Evolutionary conservation across 2,329 filamentous ascomycete species (phyloP).

Genomic region (Aspergillus cejpii): DNA sequence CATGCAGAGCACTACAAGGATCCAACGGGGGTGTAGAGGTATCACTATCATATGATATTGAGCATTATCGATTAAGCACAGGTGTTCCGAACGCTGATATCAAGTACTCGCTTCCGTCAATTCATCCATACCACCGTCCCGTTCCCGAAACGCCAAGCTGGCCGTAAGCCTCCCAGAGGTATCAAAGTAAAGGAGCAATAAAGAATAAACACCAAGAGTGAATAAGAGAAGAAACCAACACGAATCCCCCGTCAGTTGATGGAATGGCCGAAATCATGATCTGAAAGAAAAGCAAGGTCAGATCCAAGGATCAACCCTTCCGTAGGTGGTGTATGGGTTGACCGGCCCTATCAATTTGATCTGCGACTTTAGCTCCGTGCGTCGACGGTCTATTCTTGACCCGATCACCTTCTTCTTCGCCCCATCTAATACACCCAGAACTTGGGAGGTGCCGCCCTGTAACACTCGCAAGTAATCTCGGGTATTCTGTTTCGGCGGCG

Average conservation of each 20-base stretch:
- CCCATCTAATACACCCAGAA: constrained; percentile 26
- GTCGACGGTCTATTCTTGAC: constrained; percentile 31
- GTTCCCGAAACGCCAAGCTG: background rate
- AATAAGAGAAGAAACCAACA: background rate
- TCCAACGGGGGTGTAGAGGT: too few relatives aligned
- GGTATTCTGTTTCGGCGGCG: constrained; percentile 19
- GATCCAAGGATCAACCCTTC: constrained; percentile 26
- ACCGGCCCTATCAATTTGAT: constrained; percentile 38
- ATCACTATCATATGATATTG: too few relatives aligned
- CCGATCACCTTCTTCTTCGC: constrained; percentile 32
- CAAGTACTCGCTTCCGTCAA: background rate
- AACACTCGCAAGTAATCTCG: constrained; percentile 22
- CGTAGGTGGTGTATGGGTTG: constrained; percentile 25
- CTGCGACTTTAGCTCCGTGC: constrained; percentile 36
- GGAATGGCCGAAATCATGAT: too few relatives aligned
- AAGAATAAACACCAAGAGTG: background rate
- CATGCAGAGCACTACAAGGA: too few relatives aligned
- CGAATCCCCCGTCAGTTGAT: too few relatives aligned
- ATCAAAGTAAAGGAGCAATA: background rate
- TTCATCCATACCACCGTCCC: background rate
- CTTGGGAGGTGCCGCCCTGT: constrained; percentile 23
- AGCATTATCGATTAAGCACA: background rate
- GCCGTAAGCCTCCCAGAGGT: background rate
- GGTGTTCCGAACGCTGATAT: background rate
- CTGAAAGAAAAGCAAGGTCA: constrained; percentile 11